Evolutionary conservation across 2,329 filamentous ascomycete genomes (phyloP).

Genomic region (Penicillium sp.): DNA sequence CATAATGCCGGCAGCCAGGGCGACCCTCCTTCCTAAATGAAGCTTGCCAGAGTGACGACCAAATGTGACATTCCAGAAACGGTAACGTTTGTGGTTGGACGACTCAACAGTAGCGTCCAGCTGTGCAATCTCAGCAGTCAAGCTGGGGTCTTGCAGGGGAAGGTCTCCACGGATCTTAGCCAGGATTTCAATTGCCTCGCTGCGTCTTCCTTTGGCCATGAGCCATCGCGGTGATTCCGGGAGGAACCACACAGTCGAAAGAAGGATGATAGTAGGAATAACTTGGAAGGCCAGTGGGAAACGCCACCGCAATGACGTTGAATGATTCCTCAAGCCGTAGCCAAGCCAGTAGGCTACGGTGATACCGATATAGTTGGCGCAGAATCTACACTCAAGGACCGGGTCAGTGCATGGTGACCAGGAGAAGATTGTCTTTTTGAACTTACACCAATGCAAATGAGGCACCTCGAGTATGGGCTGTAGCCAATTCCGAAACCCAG

Average conservation of each 20-base stretch:
- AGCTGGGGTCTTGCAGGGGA: not conserved
- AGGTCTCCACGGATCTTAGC: constrained; percentile 9
- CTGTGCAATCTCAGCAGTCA: not conserved
- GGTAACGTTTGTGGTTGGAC: not conserved
- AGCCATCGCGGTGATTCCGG: constrained; percentile 13
- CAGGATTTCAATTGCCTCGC: constrained; percentile 8
- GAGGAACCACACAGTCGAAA: constrained; percentile 13
- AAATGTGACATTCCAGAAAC: not conserved
- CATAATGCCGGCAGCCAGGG: not conserved
- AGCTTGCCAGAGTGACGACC: not conserved
- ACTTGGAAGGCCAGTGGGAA: not conserved
- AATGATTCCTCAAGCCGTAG: not conserved
- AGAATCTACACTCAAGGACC: too few species aligned
- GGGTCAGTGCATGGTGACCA: too few species aligned
- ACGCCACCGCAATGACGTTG: not conserved
- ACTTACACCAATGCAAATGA: too few species aligned
- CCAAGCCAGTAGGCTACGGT: not conserved
- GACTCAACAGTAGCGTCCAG: not conserved
- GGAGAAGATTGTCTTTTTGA: too few species aligned
- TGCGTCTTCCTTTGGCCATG: too few species aligned
- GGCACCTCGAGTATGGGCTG: not conserved
- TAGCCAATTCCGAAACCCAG: not conserved
- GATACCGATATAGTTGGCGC: too few species aligned
- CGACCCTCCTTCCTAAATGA: not conserved
- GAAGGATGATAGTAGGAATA: not conserved